A percentile compares a stretch with the other conserved stretches of the same genome.
Evolutionary conservation across 805 yeast species (phyloP).

Genomic region (Zygosaccharomyces kombuchaensis): DNA sequence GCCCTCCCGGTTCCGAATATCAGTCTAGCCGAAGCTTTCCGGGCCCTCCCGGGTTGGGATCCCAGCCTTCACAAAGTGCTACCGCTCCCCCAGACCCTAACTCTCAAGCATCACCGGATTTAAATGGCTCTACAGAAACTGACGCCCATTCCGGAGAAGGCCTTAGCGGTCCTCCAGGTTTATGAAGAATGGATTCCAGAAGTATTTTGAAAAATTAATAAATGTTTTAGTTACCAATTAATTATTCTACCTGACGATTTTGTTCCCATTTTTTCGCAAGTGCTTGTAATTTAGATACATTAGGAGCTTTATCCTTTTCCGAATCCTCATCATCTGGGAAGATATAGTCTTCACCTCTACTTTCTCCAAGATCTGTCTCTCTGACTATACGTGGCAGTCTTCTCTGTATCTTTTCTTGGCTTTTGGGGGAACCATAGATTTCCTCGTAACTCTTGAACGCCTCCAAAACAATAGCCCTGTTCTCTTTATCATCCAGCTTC

Average conservation of each 20-base stretch:
- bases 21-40: constrained; percentile 27
- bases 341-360: constrained; percentile 50
- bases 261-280: constrained; percentile 47
- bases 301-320: constrained; percentile 25
- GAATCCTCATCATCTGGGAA: constrained; percentile 62
- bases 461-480: constrained; percentile 51
- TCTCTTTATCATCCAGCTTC: constrained; percentile 34
- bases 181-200: constrained; percentile 8
- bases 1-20: constrained; percentile 30
- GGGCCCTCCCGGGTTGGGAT: constrained; percentile 30
- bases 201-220: neutral
- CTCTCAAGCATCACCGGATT: neutral
- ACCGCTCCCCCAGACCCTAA: neutral
- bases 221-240: neutral
- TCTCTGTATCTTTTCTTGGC: constrained; percentile 36
- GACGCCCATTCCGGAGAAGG: neutral
- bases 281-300: constrained; percentile 37
- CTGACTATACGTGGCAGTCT: constrained; percentile 48
- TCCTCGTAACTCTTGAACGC: constrained; percentile 63
- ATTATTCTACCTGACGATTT: neutral
- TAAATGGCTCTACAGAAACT: neutral
- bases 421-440: constrained; percentile 49
- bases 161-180: constrained; percentile 5
- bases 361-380: constrained; percentile 42
- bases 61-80: neutral